Evolutionary conservation across 805 yeast genomes (phyloP), one percentile per base, ranked within the genome.

Genomic region (Schizosaccharomyces octosporus): DNA sequence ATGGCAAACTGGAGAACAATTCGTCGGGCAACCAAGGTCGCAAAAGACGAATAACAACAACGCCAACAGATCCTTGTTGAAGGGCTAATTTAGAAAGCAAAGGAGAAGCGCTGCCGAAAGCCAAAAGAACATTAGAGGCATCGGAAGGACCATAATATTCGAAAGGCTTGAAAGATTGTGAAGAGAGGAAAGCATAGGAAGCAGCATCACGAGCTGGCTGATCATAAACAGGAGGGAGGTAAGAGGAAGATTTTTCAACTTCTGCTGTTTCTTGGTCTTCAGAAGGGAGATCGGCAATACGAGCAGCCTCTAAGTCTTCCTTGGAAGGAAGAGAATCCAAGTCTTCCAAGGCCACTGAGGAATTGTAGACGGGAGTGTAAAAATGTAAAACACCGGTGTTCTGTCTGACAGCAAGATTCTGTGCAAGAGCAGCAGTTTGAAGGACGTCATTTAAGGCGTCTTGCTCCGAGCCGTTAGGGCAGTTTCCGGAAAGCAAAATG

Each of bases 301-400:
- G 43, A 36, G 48, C 60, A 17, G 19, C 19, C n/a, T 57, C 45
- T 15, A 21, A n/a, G 9, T 57, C 60, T 17, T 41, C 60, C 45
- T 57, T 57, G 27, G 48, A 19, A 27, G 57, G 60, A 19, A 41
- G 48, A 1, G 19, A n/a, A 9, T 29, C 63, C 21, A 29, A 17
- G 13, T 60, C 64, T 19, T 62, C 61, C 31, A 62, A 45, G 7
- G 63, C 61, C 31, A 65, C 60, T 21, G 63, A 66, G 17, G 63
- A 66, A 31, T 62, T 57, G 15, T 63, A 57, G 7, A 58, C 63
- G 13, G 66, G 64, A 41, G 70, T 42, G 68, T 78, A 83, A 69
- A 88, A 85, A 72, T 88, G 95, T 63, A 88, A 75, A 4, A 85
- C 87, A 0, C 93, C 79, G 60, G 73, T 74, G 5, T 71, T 64